Percentiles rank a stretch among this genome's conserved stretches.
Evolutionary conservation across 2,329 filamentous ascomycete species (phyloP).

Genomic region (Monosporascus cannonballus): DNA sequence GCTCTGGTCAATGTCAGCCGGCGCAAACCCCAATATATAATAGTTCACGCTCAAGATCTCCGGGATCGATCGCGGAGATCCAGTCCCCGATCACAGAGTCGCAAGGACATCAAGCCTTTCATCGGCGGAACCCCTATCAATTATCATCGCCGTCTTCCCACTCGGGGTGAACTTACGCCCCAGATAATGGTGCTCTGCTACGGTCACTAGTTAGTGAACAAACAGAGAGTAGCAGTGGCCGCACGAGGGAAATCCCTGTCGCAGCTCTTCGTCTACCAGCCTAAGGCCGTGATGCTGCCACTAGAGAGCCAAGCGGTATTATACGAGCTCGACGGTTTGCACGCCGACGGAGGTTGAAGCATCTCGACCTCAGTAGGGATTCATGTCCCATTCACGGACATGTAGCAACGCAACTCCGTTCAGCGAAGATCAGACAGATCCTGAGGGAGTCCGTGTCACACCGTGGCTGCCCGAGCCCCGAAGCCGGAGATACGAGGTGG

Average conservation of each 20-base stretch:
- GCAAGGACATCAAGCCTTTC: not conserved
- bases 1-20: not conserved
- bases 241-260: slow-evolving; percentile 3
- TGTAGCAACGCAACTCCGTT: not conserved
- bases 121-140: too few species aligned
- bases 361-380: not conserved
- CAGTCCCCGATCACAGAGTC: not conserved
- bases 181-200: not conserved
- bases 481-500: slow-evolving; percentile 1
- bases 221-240: not conserved
- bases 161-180: not conserved
- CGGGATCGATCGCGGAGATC: not conserved
- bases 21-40: not conserved
- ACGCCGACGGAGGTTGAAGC: not conserved
- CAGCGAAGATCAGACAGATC: not conserved
- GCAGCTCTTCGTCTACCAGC: slow-evolving; percentile 9
- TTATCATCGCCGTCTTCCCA: not conserved
- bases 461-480: not conserved
- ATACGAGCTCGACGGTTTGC: not conserved
- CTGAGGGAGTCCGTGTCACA: not conserved
- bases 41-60: not conserved
- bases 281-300: not conserved
- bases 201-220: not conserved
- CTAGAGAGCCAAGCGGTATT: not conserved
- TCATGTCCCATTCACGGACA: not conserved